Conservation (phyloP, 352 stramenopile species). For the Globisporangium emineosum region DNA sequence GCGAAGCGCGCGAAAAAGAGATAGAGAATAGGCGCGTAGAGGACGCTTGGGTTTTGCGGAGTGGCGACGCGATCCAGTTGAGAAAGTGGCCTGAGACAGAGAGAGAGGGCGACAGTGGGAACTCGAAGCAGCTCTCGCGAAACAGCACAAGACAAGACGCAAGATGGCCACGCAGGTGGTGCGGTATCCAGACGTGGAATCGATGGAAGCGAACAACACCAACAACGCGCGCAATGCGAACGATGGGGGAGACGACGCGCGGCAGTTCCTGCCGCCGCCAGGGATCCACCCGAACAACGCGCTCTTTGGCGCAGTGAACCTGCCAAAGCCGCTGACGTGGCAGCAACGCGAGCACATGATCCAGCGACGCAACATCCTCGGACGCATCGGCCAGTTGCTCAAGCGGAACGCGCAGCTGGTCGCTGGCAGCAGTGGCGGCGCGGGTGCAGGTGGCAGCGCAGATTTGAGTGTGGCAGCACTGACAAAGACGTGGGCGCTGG, state of each 20-base stretch:
- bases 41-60: neutral
- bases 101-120: neutral
- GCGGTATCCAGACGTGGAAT: slow-evolving; percentile 7
- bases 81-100: neutral
- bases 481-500: slow-evolving; percentile 65
- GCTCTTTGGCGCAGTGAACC: slow-evolving; percentile 55
- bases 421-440: neutral
- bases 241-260: slow-evolving; percentile 5
- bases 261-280: slow-evolving; percentile 43
- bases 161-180: slow-evolving; percentile 9
- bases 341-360: slow-evolving; percentile 68
- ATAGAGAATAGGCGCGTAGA: neutral
- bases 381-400: slow-evolving; percentile 60
- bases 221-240: neutral
- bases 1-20: too few species aligned
- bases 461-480: slow-evolving; percentile 19
- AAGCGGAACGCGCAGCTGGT: slow-evolving; percentile 51
- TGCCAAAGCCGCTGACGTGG: slow-evolving; percentile 84
- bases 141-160: neutral
- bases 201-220: slow-evolving; percentile 1
- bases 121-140: neutral
- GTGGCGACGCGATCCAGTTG: neutral
- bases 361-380: slow-evolving; percentile 67
- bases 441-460: too few species aligned
- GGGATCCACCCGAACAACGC: slow-evolving; percentile 73